Conservation (phyloP, 2,329 filamentous ascomycete species). For the Colletotrichum sp. region DNA sequence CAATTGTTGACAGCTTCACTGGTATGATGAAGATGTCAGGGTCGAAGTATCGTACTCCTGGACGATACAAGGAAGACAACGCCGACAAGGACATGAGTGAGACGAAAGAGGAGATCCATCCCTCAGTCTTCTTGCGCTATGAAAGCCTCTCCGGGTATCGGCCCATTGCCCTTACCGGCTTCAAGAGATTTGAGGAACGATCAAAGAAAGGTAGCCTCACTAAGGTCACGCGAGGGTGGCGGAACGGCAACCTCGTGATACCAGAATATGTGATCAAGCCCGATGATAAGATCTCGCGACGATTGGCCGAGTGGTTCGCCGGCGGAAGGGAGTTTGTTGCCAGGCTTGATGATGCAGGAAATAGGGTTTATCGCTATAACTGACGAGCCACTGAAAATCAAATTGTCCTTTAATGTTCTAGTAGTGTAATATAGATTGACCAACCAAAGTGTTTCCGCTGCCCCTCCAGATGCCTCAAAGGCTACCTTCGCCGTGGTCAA, state of each 20-base stretch:
- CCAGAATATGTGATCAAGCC: conserved; percentile 8
- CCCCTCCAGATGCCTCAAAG: fast-evolving
- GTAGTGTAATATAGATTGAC: not conserved
- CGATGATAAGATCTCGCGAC: not conserved
- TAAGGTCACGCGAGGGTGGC: not conserved
- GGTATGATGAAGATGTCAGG: not conserved
- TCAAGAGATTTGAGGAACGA: not conserved
- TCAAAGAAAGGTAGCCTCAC: not conserved
- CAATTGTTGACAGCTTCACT: not conserved
- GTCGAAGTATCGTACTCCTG: conserved; percentile 6
- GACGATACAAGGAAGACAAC: not conserved
- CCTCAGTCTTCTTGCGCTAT: not conserved
- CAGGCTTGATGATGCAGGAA: not conserved
- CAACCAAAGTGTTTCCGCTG: not conserved
- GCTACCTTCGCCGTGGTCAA: not conserved
- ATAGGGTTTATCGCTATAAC: not conserved
- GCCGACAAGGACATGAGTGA: not conserved
- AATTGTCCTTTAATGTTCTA: fast-evolving
- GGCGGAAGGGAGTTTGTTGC: not conserved
- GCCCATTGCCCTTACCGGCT: not conserved
- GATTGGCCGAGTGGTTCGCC: not conserved
- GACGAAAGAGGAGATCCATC: conserved; percentile 15
- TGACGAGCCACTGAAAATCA: not conserved
- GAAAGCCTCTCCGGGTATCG: not conserved
- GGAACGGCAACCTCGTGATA: not conserved